Percentiles rank a stretch among this genome's conserved stretches.
Conservation (phyloP, 1,284 basidiomycete species). For the Microbotryum silenes-acaulis region DNA sequence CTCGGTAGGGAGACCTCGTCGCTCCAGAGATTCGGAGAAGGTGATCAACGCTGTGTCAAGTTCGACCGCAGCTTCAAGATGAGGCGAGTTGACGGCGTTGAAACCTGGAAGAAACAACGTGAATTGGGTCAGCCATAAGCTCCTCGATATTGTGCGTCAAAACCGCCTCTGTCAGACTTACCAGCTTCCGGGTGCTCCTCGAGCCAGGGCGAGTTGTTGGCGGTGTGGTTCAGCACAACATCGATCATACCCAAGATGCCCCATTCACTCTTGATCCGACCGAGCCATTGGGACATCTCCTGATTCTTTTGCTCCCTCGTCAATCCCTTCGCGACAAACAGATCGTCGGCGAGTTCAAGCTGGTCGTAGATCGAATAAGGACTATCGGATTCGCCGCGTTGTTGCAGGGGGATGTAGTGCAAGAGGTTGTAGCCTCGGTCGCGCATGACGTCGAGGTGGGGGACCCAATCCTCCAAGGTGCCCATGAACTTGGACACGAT, state of each 20-base stretch:
- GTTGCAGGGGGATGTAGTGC: conserved; percentile 88
- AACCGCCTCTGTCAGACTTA: conserved; percentile 40
- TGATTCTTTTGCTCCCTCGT: conserved; percentile 45
- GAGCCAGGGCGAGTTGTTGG: conserved; percentile 86
- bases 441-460: conserved; percentile 69
- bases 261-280: conserved; percentile 67
- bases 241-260: conserved; percentile 83
- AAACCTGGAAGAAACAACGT: conserved; percentile 54
- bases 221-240: conserved; percentile 91
- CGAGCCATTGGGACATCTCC: conserved; percentile 56
- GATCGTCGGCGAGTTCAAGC: conserved; percentile 63
- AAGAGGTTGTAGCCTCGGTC: conserved; percentile 80
- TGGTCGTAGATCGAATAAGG: conserved; percentile 89
- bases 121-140: not conserved
- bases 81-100: conserved; percentile 79
- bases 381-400: conserved; percentile 74
- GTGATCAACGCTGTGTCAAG: conserved; percentile 74
- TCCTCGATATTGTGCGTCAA: not conserved
- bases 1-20: conserved; percentile 59
- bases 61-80: conserved; percentile 77
- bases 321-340: conserved; percentile 49
- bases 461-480: conserved; percentile 62
- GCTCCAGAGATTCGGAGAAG: conserved; percentile 60
- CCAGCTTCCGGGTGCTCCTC: conserved; percentile 87
- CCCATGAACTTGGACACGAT: conserved; percentile 98